Evolutionary conservation across 441 rosid genomes (phyloP).

Genomic region (Populus trichocarpa): DNA sequence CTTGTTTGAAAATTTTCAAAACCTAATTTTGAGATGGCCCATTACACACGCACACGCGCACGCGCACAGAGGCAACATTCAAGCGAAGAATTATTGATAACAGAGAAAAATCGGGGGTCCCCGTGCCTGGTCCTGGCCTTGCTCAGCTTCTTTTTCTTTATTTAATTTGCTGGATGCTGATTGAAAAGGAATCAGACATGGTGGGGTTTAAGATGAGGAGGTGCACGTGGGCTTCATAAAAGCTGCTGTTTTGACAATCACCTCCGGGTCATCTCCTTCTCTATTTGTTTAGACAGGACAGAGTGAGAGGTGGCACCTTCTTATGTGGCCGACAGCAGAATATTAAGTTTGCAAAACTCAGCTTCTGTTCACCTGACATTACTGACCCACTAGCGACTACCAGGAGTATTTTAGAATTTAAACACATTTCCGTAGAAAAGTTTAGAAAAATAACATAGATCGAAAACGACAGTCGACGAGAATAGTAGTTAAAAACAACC

Average conservation of each 20-base stretch:
- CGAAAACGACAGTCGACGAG: too few species aligned
- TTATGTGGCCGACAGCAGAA: constrained; percentile 37
- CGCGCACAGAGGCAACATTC: not conserved
- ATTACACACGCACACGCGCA: not conserved
- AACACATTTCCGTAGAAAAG: too few species aligned
- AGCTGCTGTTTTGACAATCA: constrained; percentile 34
- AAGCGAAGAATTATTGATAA: not conserved
- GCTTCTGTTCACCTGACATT: constrained; percentile 16
- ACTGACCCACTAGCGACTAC: not conserved
- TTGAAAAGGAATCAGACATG: constrained; percentile 17
- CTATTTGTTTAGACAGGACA: not conserved
- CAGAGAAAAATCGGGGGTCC: not conserved
- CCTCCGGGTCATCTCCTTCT: not conserved
- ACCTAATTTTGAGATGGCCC: not conserved
- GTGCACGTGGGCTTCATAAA: constrained; percentile 49
- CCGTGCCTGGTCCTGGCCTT: not conserved
- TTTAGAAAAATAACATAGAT: too few species aligned
- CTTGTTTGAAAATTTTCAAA: not conserved
- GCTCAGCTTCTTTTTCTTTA: not conserved
- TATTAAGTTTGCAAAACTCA: constrained; percentile 2
- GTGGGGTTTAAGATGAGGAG: constrained; percentile 33
- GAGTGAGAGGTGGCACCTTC: constrained; percentile 10
- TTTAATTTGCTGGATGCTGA: not conserved
- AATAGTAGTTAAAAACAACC: too few species aligned
- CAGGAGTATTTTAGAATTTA: too few species aligned